Conservation (phyloP, 1,284 basidiomycete species). For the Filobasidium uniguttulatum region DNA sequence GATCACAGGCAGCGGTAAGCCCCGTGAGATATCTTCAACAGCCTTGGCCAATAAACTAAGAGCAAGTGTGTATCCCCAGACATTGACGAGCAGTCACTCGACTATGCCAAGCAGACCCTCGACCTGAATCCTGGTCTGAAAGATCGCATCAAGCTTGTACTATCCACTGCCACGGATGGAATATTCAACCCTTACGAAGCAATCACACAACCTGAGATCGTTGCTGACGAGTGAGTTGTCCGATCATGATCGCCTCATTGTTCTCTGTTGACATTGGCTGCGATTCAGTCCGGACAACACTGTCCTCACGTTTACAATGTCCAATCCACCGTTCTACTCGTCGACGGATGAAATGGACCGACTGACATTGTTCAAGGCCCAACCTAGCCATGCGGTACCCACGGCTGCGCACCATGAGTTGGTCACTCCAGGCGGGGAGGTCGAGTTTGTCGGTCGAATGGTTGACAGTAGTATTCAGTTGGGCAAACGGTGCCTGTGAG, state of each 20-base stretch:
- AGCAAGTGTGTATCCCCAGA: constrained; percentile 40
- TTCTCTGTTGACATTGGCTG: neutral
- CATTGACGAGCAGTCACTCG: constrained; percentile 49
- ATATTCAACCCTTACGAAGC: too few species aligned
- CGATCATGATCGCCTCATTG: too few species aligned
- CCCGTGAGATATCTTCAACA: too few species aligned
- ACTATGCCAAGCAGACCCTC: constrained; percentile 47
- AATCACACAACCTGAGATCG: constrained; percentile 39
- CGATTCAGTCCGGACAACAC: constrained; percentile 3
- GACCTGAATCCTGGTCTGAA: constrained; percentile 43
- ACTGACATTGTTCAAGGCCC: constrained; percentile 50
- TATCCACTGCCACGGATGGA: too few species aligned
- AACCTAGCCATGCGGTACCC: constrained; percentile 56
- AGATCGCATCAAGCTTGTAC: constrained; percentile 45
- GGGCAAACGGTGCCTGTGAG: constrained; percentile 38
- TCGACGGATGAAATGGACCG: constrained; percentile 52
- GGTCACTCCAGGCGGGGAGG: constrained; percentile 75
- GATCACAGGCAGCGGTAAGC: constrained; percentile 58
- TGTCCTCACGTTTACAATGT: constrained; percentile 69
- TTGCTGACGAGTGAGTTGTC: constrained; percentile 44
- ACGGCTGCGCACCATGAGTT: constrained; percentile 74
- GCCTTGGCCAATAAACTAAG: neutral
- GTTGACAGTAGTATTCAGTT: constrained; percentile 53
- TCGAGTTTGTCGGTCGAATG: constrained; percentile 61
- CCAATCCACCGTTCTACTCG: constrained; percentile 87